Evolutionary conservation across 306 rosid species (phyloP).

Genomic region (Datisca glomerata): DNA sequence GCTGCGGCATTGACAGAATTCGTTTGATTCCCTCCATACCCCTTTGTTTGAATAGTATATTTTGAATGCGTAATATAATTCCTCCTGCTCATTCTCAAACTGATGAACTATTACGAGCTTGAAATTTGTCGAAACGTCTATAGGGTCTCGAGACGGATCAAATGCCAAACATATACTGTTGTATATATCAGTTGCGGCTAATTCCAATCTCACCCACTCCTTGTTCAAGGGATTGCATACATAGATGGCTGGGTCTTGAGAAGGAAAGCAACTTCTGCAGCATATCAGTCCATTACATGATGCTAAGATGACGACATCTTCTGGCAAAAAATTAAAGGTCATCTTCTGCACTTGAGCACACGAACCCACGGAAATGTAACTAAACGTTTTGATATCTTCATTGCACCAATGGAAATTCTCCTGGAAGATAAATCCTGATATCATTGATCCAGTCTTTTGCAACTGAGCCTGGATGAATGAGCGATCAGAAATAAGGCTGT

Average conservation of each 20-base stretch:
- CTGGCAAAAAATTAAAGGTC: slow-evolving; percentile 35
- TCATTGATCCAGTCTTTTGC: not conserved
- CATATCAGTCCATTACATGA: slow-evolving; percentile 47
- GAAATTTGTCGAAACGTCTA: slow-evolving; percentile 18
- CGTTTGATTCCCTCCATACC: slow-evolving; percentile 35
- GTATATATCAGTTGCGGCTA: slow-evolving; percentile 1
- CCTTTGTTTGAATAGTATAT: slow-evolving; percentile 28
- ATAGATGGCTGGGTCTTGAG: slow-evolving; percentile 23
- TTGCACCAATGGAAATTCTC: slow-evolving; percentile 21
- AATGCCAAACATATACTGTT: slow-evolving; percentile 28
- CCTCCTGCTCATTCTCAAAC: slow-evolving; percentile 11
- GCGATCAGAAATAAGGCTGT: slow-evolving; percentile 18
- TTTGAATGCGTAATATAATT: slow-evolving; percentile 22
- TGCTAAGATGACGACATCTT: slow-evolving; percentile 33
- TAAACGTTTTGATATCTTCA: slow-evolving; percentile 24
- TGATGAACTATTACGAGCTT: slow-evolving; percentile 25
- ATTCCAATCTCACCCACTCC: slow-evolving; percentile 25
- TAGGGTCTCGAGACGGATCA: slow-evolving; percentile 18
- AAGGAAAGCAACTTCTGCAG: slow-evolving; percentile 37
- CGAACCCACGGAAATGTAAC: slow-evolving; percentile 20
- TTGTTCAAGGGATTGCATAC: slow-evolving; percentile 45
- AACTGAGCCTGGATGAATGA: slow-evolving; percentile 33
- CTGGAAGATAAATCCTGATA: slow-evolving; percentile 42
- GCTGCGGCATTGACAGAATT: slow-evolving; percentile 17
- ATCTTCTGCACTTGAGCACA: slow-evolving; percentile 7